Base-by-base conservation (phyloP, 2,329 filamentous ascomycete species). In the Pseudocercospora pini-densiflorae region DNA sequence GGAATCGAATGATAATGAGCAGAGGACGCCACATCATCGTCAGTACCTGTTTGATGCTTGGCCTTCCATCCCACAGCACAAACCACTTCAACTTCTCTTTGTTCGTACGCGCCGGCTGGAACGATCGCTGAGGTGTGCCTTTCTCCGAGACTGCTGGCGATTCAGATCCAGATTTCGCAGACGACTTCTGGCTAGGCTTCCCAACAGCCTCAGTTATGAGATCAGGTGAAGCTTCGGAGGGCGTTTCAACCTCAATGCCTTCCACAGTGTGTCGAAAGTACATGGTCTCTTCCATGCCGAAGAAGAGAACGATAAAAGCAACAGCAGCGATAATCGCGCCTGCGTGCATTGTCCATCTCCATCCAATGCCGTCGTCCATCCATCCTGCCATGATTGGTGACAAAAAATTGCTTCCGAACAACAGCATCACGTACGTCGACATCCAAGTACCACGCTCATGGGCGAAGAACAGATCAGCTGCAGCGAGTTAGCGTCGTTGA, bases 201-300 rank as follows among this genome's bases (percentile, higher is more conserved):
- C 51, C 45, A 24, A 47, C 14, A 43, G 23, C 27, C 4, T 49
- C 24, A 14, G 33, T 14, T 14, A 54, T 40, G n/a, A 43, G 21
- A 7, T 61, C 54, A 5, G 47, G 36, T 27, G 47, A 5, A 21
- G 33, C 45, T 49, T 59, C 49, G 3, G 59, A 45, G n/a, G 59
- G 59, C 10, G 59, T 36, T 5, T 24, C 53, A 2, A 62, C 55
- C 16, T 66, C 66, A 12, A 68, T 33, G 5, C 67, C 67, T 29
- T 67, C 63, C 5, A 64, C 33, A 19, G 57, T 59, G 58, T 74
- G 62, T 24, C 71, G 64, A 58, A 71, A 71, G 62, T 83, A 87
- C 71, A 85, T 88, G 2, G 87, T 87, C 73, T 89, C 87, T 72
- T 89, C 87, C 79, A 88, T 83, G 71, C 84, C 82, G 70, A 88